These are phyloP conservation scores for Pezicula carpinea DNA, from an alignment of 2,329 filamentous ascomycete genomes.

Conservation along the genomic window DNA sequence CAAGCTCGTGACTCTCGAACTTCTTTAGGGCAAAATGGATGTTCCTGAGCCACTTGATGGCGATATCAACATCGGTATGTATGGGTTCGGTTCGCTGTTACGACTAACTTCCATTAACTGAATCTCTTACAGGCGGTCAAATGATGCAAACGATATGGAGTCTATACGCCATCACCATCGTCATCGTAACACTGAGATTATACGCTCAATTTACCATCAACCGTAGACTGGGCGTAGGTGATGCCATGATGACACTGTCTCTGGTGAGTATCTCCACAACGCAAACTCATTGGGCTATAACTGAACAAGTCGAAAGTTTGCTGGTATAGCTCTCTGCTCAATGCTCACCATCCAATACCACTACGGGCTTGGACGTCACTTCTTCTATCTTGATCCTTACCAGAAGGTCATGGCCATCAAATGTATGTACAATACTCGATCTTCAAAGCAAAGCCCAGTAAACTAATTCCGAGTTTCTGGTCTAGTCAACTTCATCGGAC, in stretches of 20 bases:
- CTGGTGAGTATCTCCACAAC: conserved; percentile 1
- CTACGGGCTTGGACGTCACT: conserved; percentile 15
- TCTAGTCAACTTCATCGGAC: conserved; percentile 10
- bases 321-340: not conserved
- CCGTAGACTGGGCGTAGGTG: conserved; percentile 3
- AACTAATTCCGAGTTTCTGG: too few species aligned
- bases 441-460: too few species aligned
- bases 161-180: conserved; percentile 4
- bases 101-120: not conserved
- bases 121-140: not conserved
- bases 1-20: too few species aligned
- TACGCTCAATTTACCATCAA: conserved; percentile 7
- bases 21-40: not conserved
- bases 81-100: not conserved
- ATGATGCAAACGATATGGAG: conserved; percentile 8
- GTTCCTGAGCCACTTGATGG: not conserved
- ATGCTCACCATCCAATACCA: conserved; percentile 9
- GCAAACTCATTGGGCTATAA: not conserved
- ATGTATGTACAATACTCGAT: too few species aligned
- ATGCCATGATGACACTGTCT: conserved; percentile 7
- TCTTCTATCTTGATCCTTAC: conserved; percentile 7
- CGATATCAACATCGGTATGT: not conserved
- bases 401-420: conserved; percentile 8
- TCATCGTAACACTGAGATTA: conserved; percentile 5
- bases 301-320: not conserved